Evolutionary conservation across 1,284 basidiomycete genomes (phyloP).

Genomic region (Cryptococcus wingfieldii): DNA sequence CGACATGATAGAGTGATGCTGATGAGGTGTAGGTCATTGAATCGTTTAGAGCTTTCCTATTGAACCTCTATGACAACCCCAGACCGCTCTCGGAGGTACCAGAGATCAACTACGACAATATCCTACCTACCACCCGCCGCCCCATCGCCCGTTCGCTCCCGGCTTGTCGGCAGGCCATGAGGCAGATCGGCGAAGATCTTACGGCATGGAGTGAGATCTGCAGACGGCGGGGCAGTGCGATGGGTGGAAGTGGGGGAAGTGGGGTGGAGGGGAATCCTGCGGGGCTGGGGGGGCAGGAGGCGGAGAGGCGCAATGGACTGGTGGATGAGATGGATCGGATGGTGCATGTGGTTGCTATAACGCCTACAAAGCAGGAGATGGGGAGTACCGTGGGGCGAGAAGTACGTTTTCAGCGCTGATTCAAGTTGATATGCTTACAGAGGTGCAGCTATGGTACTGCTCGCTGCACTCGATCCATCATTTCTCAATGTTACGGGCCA

Average conservation of each 20-base stretch:
- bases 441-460: constrained; percentile 42
- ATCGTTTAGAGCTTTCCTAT: constrained; percentile 37
- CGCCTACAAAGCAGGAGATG: constrained; percentile 39
- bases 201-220: constrained; percentile 14
- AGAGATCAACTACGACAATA: constrained; percentile 41
- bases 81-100: constrained; percentile 1
- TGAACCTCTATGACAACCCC: neutral
- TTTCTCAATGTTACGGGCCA: constrained; percentile 44
- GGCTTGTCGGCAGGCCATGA: constrained; percentile 24
- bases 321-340: constrained; percentile 20
- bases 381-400: constrained; percentile 37
- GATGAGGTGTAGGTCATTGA: constrained; percentile 32
- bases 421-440: constrained; percentile 4
- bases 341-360: constrained; percentile 37
- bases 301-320: constrained; percentile 10
- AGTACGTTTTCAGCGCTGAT: constrained; percentile 20
- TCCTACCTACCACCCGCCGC: constrained; percentile 23
- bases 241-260: neutral
- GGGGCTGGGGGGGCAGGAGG: constrained; percentile 11
- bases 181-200: constrained; percentile 24
- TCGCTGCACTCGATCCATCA: constrained; percentile 46
- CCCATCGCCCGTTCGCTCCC: constrained; percentile 25
- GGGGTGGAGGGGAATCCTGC: neutral
- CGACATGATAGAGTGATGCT: neutral
- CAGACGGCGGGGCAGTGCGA: neutral